Conservation (phyloP, 2,329 filamentous ascomycete species). For the Dothistroma pini region DNA sequence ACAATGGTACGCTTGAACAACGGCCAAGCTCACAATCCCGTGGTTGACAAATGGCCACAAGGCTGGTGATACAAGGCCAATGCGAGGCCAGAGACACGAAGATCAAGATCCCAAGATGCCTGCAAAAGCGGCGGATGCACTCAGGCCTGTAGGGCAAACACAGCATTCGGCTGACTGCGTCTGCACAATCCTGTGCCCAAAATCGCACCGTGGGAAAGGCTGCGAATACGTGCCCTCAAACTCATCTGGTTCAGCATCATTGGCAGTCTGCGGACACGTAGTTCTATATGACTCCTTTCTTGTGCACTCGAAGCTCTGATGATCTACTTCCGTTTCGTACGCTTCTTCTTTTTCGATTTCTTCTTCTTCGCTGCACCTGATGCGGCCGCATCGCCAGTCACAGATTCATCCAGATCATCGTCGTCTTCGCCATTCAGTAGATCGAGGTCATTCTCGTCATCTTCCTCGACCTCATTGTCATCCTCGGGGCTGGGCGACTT, state of each 20-base stretch:
- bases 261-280: not conserved
- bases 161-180: too few relatives aligned
- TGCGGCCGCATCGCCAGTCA: constrained; percentile 28
- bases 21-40: too few relatives aligned
- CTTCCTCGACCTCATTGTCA: constrained; percentile 24
- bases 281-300: not conserved
- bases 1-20: too few relatives aligned
- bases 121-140: too few relatives aligned
- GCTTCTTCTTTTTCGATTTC: constrained; percentile 36
- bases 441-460: constrained; percentile 26
- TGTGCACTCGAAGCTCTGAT: not conserved
- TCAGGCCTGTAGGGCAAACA: too few relatives aligned
- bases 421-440: constrained; percentile 31
- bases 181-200: too few relatives aligned
- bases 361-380: constrained; percentile 33
- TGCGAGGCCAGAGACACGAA: too few relatives aligned
- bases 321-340: constrained; percentile 31
- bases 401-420: constrained; percentile 23
- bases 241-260: not conserved
- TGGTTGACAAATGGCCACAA: too few relatives aligned
- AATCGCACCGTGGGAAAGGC: too few relatives aligned
- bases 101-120: too few relatives aligned
- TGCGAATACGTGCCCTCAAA: too few relatives aligned
- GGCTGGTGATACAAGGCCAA: too few relatives aligned
- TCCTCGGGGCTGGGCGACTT: constrained; percentile 21